Conservation (phyloP, 352 stramenopile genomes). For the Peronospora destructor region DNA sequence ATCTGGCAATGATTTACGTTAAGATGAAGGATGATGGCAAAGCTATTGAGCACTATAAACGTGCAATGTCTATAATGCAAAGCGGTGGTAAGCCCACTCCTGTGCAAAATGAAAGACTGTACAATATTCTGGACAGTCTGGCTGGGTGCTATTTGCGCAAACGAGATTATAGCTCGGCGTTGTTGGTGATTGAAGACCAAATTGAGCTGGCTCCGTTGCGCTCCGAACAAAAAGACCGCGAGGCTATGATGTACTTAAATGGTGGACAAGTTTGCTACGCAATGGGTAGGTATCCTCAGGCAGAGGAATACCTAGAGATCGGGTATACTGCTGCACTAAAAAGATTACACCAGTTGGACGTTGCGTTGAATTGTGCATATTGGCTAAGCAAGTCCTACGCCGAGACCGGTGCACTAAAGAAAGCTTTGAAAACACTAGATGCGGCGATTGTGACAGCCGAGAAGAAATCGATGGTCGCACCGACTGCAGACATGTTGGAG, state of each 20-base stretch:
- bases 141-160: slow-evolving; percentile 48
- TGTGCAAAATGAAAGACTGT: slow-evolving; percentile 45
- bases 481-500: slow-evolving; percentile 32
- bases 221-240: slow-evolving; percentile 33
- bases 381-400: slow-evolving; percentile 48
- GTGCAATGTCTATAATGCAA: slow-evolving; percentile 37
- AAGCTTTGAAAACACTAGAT: slow-evolving; percentile 28
- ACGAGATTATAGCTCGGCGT: slow-evolving; percentile 45
- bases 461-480: slow-evolving; percentile 10
- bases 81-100: slow-evolving; percentile 17
- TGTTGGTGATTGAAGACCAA: slow-evolving; percentile 48
- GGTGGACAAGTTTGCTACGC: slow-evolving; percentile 51
- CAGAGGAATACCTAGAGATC: slow-evolving; percentile 37
- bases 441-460: slow-evolving; percentile 22
- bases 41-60: slow-evolving; percentile 56
- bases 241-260: slow-evolving; percentile 49
- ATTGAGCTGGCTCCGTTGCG: slow-evolving; percentile 40
- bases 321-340: slow-evolving; percentile 28
- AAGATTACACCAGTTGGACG: slow-evolving; percentile 23
- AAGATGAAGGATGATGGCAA: slow-evolving; percentile 36
- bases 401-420: slow-evolving; percentile 24
- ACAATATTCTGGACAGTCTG: slow-evolving; percentile 50
- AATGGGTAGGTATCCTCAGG: slow-evolving; percentile 40
- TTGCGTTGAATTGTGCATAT: slow-evolving; percentile 39
- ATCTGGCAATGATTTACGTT: no score